phyloP scores from a whole-genome alignment of 2,329 filamentous ascomycete species.

The Fusarium guadeloupense region DNA sequence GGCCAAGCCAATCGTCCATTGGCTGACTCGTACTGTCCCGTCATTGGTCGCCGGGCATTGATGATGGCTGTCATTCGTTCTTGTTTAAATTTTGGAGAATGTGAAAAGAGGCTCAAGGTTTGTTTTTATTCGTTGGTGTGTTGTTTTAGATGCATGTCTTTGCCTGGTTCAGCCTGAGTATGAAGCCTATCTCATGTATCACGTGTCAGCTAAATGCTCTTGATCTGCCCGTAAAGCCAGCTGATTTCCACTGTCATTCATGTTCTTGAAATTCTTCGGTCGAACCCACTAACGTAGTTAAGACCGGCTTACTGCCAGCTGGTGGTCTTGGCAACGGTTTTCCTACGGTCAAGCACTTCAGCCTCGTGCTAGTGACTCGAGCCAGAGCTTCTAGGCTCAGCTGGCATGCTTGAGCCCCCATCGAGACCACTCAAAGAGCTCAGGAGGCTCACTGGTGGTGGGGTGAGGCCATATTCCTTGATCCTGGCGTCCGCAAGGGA shows the following conservation, averaged over 20 bases:
- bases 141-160: slow-evolving; percentile 7
- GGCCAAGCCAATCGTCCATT: slow-evolving; percentile 38
- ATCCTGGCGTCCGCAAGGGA: slow-evolving; percentile 18
- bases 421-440: slow-evolving; percentile 27
- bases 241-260: slow-evolving; percentile 19
- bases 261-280: slow-evolving; percentile 2
- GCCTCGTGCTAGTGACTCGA: slow-evolving; percentile 35
- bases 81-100: slow-evolving; percentile 22
- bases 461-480: slow-evolving; percentile 4
- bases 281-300: not conserved
- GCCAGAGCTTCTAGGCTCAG: slow-evolving; percentile 29
- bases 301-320: slow-evolving; percentile 16
- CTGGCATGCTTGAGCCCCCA: slow-evolving; percentile 28
- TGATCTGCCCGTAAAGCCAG: not conserved
- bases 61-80: slow-evolving; percentile 20
- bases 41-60: slow-evolving; percentile 17
- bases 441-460: slow-evolving; percentile 19
- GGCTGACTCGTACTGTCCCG: slow-evolving; percentile 29
- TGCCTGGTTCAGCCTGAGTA: not conserved
- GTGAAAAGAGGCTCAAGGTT: slow-evolving; percentile 8
- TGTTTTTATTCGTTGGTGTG: slow-evolving; percentile 19
- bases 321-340: slow-evolving; percentile 35
- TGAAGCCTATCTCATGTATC: not conserved
- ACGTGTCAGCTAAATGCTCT: slow-evolving; percentile 10
- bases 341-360: slow-evolving; percentile 7